These are phyloP conservation scores for Eleusine indica DNA, from an alignment of 176 grass and related monocot genomes.

Conservation along the genomic window DNA sequence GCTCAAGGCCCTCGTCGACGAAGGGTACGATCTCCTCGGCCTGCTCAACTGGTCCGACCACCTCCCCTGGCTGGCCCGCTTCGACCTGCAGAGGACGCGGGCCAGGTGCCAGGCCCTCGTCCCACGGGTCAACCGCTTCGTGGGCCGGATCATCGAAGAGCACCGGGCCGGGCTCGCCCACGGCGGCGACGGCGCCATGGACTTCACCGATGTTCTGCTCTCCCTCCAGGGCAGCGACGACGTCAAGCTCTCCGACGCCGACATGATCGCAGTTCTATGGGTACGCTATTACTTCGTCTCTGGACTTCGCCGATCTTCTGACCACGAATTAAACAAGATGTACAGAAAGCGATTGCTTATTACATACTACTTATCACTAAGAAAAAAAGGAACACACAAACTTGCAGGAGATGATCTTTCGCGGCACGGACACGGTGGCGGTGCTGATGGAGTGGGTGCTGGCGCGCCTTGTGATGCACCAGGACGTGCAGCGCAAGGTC, in stretches of 20 bases:
- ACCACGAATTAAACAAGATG: not conserved
- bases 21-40: constrained; percentile 73
- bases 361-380: not conserved
- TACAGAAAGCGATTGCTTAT: not conserved
- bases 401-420: constrained; percentile 88
- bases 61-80: constrained; percentile 48
- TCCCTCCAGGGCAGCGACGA: constrained; percentile 55
- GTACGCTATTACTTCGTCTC: constrained; percentile 4
- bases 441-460: constrained; percentile 83
- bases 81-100: constrained; percentile 60
- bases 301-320: not conserved
- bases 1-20: constrained; percentile 69
- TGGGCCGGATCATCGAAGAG: constrained; percentile 65
- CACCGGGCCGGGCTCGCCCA: constrained; percentile 46
- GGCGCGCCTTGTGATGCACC: constrained; percentile 58
- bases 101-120: constrained; percentile 61
- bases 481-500: constrained; percentile 62
- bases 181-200: not conserved
- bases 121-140: constrained; percentile 62
- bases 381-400: too few relatives aligned
- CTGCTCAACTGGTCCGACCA: constrained; percentile 88
- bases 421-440: constrained; percentile 85
- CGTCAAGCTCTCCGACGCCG: constrained; percentile 58
- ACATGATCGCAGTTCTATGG: constrained; percentile 85
- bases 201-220: constrained; percentile 80